Percentiles rank a stretch among this genome's conserved stretches.
Evolutionary conservation across 257 asterid species (phyloP).

Genomic region (Primulina tabacum): DNA sequence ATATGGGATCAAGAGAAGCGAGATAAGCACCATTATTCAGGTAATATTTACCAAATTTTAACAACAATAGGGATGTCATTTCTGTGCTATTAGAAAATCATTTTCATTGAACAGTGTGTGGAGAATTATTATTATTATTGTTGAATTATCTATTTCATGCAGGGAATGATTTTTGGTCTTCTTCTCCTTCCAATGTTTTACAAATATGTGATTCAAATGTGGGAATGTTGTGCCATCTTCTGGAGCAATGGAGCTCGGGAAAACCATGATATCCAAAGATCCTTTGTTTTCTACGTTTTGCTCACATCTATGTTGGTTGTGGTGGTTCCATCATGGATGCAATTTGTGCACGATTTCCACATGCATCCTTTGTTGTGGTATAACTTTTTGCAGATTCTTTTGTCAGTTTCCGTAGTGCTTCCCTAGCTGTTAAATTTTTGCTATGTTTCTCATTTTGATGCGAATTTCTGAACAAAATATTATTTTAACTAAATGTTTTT

Average conservation of each 20-base stretch:
- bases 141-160: conserved; percentile 30
- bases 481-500: background rate
- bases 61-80: conserved; percentile 15
- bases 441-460: conserved; percentile 8
- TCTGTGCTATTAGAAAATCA: conserved; percentile 17
- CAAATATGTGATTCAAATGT: conserved; percentile 42
- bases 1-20: conserved; percentile 57
- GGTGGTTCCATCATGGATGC: conserved; percentile 90
- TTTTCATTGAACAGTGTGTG: background rate
- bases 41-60: conserved; percentile 37
- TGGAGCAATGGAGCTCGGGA: conserved; percentile 28
- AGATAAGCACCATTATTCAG: conserved; percentile 86
- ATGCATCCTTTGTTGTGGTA: conserved; percentile 82
- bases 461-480: background rate
- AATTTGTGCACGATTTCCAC: conserved; percentile 63
- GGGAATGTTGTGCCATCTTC: conserved; percentile 36
- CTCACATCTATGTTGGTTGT: conserved; percentile 43
- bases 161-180: conserved; percentile 77
- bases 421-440: background rate
- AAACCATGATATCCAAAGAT: conserved; percentile 50
- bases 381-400: conserved; percentile 4
- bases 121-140: background rate
- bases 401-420: conserved; percentile 5
- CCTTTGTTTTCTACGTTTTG: conserved; percentile 54
- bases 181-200: conserved; percentile 66